Evolutionary conservation across 495 filamentous ascomycete species (phyloP).

Genomic region (Cairneyella variabilis): DNA sequence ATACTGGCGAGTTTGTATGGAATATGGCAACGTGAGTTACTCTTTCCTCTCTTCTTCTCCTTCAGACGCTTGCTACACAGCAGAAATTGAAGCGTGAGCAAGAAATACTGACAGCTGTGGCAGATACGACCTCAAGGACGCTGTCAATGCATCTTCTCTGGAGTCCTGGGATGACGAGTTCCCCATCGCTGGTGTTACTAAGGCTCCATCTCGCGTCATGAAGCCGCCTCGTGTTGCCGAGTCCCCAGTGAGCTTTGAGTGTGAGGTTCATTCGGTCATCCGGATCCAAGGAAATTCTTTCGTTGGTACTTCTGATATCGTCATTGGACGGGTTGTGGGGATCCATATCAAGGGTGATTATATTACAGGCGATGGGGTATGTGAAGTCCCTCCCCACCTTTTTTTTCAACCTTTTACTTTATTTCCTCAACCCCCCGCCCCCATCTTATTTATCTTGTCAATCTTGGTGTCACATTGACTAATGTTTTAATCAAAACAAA

Average conservation of each 20-base stretch:
- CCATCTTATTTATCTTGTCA: too few species aligned
- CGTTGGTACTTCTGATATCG: slow-evolving; percentile 10
- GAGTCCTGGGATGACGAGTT: slow-evolving; percentile 15
- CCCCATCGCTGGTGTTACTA: slow-evolving; percentile 3
- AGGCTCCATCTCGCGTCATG: background rate
- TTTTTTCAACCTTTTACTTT: too few species aligned
- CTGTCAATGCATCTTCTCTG: slow-evolving; percentile 1
- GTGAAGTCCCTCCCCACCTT: too few species aligned
- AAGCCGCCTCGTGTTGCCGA: slow-evolving; percentile 6
- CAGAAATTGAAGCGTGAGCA: too few species aligned
- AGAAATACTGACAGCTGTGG: too few species aligned
- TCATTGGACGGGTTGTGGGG: slow-evolving; percentile 11
- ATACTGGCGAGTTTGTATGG: slow-evolving; percentile 15
- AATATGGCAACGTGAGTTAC: slow-evolving; percentile 18
- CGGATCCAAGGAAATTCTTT: slow-evolving; percentile 3
- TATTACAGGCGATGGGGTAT: too few species aligned
- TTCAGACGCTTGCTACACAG: too few species aligned
- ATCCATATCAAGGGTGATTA: slow-evolving; percentile 16
- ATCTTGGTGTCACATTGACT: too few species aligned
- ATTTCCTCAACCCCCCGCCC: too few species aligned
- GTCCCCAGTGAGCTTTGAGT: slow-evolving; percentile 12
- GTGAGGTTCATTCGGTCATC: slow-evolving; percentile 8
- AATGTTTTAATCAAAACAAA: too few species aligned
- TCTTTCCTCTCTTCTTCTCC: too few species aligned
- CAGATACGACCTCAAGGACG: background rate